Evolutionary conservation across 768 basidiomycete genomes (phyloP), one percentile per base, ranked within the genome.

Genomic region (Termitomyces sp.): DNA sequence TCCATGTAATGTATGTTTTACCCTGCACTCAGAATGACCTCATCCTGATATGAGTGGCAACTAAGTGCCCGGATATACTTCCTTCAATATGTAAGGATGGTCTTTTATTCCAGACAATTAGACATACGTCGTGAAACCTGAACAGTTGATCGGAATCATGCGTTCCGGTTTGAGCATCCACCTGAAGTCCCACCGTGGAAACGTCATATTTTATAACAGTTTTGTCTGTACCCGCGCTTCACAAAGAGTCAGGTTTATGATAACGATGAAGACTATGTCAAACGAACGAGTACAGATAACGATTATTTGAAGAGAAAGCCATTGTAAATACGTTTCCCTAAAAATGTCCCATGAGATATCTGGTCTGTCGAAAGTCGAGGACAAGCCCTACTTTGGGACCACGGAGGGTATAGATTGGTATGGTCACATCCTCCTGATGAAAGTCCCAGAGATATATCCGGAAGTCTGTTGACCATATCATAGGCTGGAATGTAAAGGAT

Each of bases 291-390:
- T 56, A 60, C n/a, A 60, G 5, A 44, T 48, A 49, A 15, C 36
- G 56, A 43, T 60, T 87, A 20, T 76, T 75, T 0, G 84, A 77
- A 6, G 89, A 89, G 70, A 91, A 90, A 44, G 80, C 80, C 29
- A 91, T 71, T 16, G 81, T 77, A 66, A 92, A 83, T 33, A 91
- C 79, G 60, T 89, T 90, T 39, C 76, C 77, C 89, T 91, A 15
- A 16, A 40, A 20, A 3, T 25, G 9, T 23, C 33, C n/a, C 15
- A 32, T 18, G 6, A n/a, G 11, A 11, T 20, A 4, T 5, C 1
- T 18, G 3, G 1, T n/a, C 15, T 25, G 3, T 18, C 5, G 11
- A 2, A 11, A 35, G 5, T 27, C 46, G 20, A 44, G 29, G 36
- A 6, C n/a, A n/a, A n/a, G n/a, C 54, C 59, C 50, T 66, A 82